Evolutionary conservation across 164 flowering plant genomes (phyloP), one percentile per base, ranked within the genome.

Genomic region (Magnolia changhungtana): DNA sequence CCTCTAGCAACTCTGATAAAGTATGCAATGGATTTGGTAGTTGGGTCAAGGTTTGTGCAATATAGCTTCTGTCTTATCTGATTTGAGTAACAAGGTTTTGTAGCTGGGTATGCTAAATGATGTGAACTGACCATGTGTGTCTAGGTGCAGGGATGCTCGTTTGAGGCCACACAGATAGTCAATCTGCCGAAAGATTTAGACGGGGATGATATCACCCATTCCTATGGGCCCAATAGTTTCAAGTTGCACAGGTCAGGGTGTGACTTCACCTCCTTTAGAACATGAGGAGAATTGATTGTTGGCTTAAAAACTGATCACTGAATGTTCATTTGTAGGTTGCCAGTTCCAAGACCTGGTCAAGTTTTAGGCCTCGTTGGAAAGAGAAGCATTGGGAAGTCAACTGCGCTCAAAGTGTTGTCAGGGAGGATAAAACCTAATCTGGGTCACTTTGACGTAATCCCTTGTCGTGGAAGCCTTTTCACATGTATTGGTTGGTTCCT

Each of bases 321-420:
- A 16, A 63, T 4, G 55, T 74, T 64, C 27, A 37, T 8, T 75
- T 81, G 37, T 88, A 96, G 99, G 91, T 87, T 96, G 59, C 99
- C 99, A 52, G 96, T 94, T 50, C 98, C 99, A 52, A 89, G 98
- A 80, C 99, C 99, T 3, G 98, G 99, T 20, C 99, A 96, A 82
- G 99, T 96, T 76, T 92, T 96, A 72, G 99, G 99, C 31, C 84
- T 96, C 77, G 99, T 96, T 82, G 99, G 99, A 73, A 94, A 98
- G 52, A 96, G 92, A 86, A 98, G 99, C 9, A 96, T 96, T 81
- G 98, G 99, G 61, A 96, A 96, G 77, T 94, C 99, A 1, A 96
- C 99, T 81, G 98, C 98, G 4, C 93, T 94, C 85, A 89, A 96
- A 88, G 91, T 96, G 75, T 85, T 96, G 85, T 97, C 98, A 77